Conservation (phyloP, 345 rosid genomes). For the Kandelia obovata region DNA sequence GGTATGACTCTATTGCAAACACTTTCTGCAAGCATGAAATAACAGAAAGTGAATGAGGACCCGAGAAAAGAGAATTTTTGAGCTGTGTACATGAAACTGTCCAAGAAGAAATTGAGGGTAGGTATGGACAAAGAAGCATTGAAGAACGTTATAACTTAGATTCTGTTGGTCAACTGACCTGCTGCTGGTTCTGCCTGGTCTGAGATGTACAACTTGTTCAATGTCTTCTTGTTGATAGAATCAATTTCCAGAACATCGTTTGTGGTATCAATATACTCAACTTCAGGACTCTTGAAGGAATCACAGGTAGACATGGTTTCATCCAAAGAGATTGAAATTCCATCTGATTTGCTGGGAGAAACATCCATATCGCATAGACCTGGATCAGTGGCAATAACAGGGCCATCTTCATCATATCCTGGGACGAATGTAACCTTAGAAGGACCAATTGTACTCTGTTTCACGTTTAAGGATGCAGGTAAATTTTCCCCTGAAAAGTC, state of each 20-base stretch:
- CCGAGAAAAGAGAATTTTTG: not conserved
- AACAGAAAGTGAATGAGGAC: not conserved
- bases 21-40: constrained; percentile 39
- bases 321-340: constrained; percentile 56
- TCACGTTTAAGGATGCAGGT: constrained; percentile 29
- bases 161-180: constrained; percentile 21
- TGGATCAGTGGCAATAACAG: constrained; percentile 22
- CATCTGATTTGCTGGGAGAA: constrained; percentile 63
- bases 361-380: constrained; percentile 32
- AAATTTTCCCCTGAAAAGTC: constrained; percentile 28
- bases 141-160: not conserved
- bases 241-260: constrained; percentile 42
- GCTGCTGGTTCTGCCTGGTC: constrained; percentile 41
- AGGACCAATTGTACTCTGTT: constrained; percentile 33
- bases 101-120: not conserved
- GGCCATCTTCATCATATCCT: constrained; percentile 25
- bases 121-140: not conserved
- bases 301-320: constrained; percentile 78
- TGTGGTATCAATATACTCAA: constrained; percentile 64
- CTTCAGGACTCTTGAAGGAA: constrained; percentile 81
- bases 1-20: constrained; percentile 55
- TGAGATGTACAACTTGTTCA: constrained; percentile 70
- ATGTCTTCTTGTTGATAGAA: constrained; percentile 65
- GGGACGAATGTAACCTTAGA: constrained; percentile 32
- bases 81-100: not conserved